Percentiles rank a stretch among this genome's conserved stretches.
These are phyloP conservation scores for Aphanomyces stellatus DNA, from an alignment of 352 stramenopile genomes.

Conservation along the genomic window DNA sequence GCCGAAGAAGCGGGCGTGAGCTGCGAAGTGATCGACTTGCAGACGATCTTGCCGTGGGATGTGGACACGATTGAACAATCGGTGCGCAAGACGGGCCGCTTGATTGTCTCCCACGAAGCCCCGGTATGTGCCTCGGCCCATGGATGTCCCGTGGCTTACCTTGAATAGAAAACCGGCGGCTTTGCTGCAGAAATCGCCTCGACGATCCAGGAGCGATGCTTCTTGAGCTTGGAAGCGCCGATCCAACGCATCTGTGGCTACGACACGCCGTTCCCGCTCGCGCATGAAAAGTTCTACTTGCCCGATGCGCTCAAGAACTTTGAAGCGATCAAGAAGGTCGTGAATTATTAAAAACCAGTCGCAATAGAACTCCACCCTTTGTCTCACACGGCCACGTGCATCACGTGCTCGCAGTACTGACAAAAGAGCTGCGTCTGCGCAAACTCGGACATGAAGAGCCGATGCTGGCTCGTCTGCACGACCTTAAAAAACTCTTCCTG, in stretches of 20 bases:
- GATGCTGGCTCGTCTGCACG: constrained; percentile 56
- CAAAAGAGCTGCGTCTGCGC: constrained; percentile 82
- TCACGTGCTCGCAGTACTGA: constrained; percentile 70
- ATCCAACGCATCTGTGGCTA: constrained; percentile 92
- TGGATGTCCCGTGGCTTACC: neutral
- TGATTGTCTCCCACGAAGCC: constrained; percentile 96
- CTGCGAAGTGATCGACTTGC: constrained; percentile 97
- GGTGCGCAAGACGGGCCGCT: constrained; percentile 95
- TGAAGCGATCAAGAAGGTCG: constrained; percentile 89
- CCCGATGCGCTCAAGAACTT: constrained; percentile 93
- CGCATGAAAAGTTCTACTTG: constrained; percentile 95
- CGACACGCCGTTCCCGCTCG: constrained; percentile 96
- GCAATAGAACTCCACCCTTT: neutral
- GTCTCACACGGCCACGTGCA: constrained; percentile 25
- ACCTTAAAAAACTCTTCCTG: constrained; percentile 67
- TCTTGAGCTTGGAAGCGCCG: constrained; percentile 93
- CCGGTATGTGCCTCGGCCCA: constrained; percentile 51
- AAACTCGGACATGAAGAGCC: constrained; percentile 71
- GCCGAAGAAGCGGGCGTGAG: constrained; percentile 89
- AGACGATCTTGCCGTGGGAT: constrained; percentile 98
- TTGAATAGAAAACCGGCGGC: constrained; percentile 71
- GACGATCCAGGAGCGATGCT: constrained; percentile 90
- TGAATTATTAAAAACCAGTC: constrained; percentile 62
- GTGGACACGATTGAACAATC: constrained; percentile 90
- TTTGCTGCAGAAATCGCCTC: constrained; percentile 96